These are phyloP conservation scores for Venturia aucupariae DNA, from an alignment of 2,329 filamentous ascomycete species.

Conservation along the genomic window DNA sequence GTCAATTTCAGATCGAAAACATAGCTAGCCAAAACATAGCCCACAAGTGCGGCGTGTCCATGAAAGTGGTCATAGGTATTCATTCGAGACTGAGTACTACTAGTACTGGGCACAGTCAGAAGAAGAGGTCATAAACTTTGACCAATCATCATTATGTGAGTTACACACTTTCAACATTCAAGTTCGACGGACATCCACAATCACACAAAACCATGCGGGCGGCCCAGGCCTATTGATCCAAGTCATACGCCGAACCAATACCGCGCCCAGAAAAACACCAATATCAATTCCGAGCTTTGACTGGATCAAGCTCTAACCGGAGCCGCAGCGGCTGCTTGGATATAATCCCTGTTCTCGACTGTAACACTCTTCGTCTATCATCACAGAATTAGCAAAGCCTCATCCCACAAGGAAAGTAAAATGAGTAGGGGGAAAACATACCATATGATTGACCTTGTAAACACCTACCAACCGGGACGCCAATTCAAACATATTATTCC, in stretches of 20 bases:
- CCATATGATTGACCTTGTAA: conserved; percentile 99
- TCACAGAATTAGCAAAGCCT: conserved; percentile 17
- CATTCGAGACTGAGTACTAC: too few relatives aligned
- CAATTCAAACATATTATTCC: conserved; percentile 99
- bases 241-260: background rate
- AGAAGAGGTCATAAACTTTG: too few relatives aligned
- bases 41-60: too few relatives aligned
- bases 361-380: conserved; percentile 43
- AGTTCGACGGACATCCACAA: background rate
- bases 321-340: conserved; percentile 15
- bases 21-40: too few relatives aligned
- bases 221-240: too few relatives aligned
- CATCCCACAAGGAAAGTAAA: background rate
- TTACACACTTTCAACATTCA: background rate
- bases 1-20: too few relatives aligned
- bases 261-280: background rate
- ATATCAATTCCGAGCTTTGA: background rate
- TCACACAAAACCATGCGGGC: background rate
- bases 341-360: conserved; percentile 43
- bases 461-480: conserved; percentile 92
- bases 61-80: too few relatives aligned
- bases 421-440: conserved; percentile 26
- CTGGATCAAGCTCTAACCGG: background rate
- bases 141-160: too few relatives aligned
- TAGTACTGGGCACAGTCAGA: too few relatives aligned